Evolutionary conservation across 176 grass and related monocot species (phyloP).

Genomic region (Hsuehochloa calcarea): DNA sequence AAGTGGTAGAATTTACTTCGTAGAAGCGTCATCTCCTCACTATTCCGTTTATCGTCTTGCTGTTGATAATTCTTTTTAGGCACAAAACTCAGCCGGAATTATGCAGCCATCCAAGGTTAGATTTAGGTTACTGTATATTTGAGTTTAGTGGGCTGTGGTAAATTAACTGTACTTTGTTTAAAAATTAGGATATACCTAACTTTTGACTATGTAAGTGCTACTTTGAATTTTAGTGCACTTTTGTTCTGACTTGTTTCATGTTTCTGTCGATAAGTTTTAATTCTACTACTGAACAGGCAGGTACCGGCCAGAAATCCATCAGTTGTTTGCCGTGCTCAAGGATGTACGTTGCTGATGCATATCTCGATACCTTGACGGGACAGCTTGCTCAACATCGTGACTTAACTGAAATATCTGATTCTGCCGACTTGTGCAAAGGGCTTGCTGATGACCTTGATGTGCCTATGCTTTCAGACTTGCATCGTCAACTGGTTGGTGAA

Average conservation of each 20-base stretch:
- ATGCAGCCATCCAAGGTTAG: neutral
- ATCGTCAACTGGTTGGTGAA: conserved; percentile 59
- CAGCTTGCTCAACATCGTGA: conserved; percentile 20
- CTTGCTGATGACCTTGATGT: conserved; percentile 19
- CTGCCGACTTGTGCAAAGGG: conserved; percentile 40
- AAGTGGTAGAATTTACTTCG: neutral
- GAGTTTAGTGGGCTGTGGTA: neutral
- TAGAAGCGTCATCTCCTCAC: neutral
- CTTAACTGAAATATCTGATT: conserved; percentile 27
- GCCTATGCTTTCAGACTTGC: conserved; percentile 33
- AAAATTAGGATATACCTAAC: neutral
- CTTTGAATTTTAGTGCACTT: neutral
- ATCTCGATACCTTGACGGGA: neutral
- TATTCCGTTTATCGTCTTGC: neutral
- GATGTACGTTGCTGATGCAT: conserved; percentile 34
- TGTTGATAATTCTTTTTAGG: neutral
- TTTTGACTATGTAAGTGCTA: neutral
- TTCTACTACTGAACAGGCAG: conserved; percentile 19
- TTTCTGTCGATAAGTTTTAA: neutral
- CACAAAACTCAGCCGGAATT: neutral
- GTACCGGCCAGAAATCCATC: neutral
- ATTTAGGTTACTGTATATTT: neutral
- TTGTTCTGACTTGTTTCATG: neutral
- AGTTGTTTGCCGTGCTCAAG: conserved; percentile 47
- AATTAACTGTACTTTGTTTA: neutral